phyloP scores from a whole-genome alignment of 306 rosid genomes.

The Cucurbita moschata region DNA sequence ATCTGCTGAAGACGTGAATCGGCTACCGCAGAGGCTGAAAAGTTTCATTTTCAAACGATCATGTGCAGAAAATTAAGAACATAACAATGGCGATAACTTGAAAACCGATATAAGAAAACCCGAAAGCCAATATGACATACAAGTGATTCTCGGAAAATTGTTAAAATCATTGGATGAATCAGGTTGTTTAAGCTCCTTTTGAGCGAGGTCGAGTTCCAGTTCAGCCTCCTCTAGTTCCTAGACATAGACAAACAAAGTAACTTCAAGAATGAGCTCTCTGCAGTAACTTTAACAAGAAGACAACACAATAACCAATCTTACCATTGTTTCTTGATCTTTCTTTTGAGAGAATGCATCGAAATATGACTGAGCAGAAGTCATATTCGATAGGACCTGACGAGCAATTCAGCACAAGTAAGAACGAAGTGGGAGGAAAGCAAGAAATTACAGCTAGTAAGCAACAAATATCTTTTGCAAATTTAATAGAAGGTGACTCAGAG shows the following conservation, averaged over 20 bases:
- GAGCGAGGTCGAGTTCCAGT: conserved; percentile 58
- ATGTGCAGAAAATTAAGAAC: not conserved
- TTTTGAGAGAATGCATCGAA: conserved; percentile 53
- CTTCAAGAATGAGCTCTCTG: not conserved
- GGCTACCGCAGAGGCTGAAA: conserved; percentile 42
- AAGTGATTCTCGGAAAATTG: conserved; percentile 8
- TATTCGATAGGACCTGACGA: conserved; percentile 61
- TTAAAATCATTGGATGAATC: conserved; percentile 26
- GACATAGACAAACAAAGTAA: conserved; percentile 13
- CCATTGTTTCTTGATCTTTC: conserved; percentile 55
- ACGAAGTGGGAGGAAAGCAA: not conserved
- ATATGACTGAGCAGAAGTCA: conserved; percentile 66
- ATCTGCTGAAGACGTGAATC: conserved; percentile 61
- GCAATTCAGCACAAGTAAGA: conserved; percentile 10
- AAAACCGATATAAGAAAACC: not conserved
- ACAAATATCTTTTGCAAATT: not conserved
- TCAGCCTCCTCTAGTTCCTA: conserved; percentile 92
- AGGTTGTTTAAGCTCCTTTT: conserved; percentile 36
- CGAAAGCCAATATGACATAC: not conserved
- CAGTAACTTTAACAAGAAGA: not conserved
- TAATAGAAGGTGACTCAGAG: not conserved
- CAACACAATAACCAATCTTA: conserved; percentile 22
- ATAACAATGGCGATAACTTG: not conserved
- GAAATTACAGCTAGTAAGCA: not conserved
- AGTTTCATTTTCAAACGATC: not conserved